Evolutionary conservation across 2,329 filamentous ascomycete species (phyloP).

Genomic region (Mycosphaerella arachidis): DNA sequence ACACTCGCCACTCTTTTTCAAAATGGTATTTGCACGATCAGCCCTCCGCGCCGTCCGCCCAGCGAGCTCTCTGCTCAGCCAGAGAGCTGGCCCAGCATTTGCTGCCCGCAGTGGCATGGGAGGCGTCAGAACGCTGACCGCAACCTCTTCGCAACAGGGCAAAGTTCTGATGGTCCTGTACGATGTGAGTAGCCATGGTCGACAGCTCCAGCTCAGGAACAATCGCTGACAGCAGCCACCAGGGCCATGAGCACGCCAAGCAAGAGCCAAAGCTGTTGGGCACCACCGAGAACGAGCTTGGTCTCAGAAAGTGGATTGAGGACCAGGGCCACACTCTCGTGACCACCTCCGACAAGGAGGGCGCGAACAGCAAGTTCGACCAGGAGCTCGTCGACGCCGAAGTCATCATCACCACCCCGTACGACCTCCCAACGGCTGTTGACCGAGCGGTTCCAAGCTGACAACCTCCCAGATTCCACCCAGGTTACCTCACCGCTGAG

Average conservation of each 20-base stretch:
- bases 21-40: constrained; percentile 59
- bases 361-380: constrained; percentile 87
- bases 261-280: constrained; percentile 85
- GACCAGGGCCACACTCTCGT: constrained; percentile 93
- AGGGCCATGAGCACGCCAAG: constrained; percentile 78
- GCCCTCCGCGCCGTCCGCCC: constrained; percentile 55
- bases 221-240: not conserved
- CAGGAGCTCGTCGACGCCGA: constrained; percentile 94
- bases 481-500: constrained; percentile 93
- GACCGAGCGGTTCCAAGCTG: not conserved
- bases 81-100: constrained; percentile 38
- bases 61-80: constrained; percentile 47
- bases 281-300: constrained; percentile 97
- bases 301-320: constrained; percentile 95
- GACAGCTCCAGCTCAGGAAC: constrained; percentile 3
- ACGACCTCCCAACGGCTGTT: constrained; percentile 29
- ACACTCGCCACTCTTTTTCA: constrained; percentile 33
- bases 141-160: constrained; percentile 70
- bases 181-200: constrained; percentile 58
- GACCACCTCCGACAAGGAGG: constrained; percentile 97
- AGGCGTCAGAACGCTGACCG: constrained; percentile 59
- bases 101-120: constrained; percentile 38
- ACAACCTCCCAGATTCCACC: constrained; percentile 70
- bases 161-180: constrained; percentile 94
- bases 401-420: constrained; percentile 99